Percentiles rank a stretch among this genome's conserved stretches.
Evolutionary conservation across 2,329 filamentous ascomycete species (phyloP).

Genomic region (Phialophora chinensis): DNA sequence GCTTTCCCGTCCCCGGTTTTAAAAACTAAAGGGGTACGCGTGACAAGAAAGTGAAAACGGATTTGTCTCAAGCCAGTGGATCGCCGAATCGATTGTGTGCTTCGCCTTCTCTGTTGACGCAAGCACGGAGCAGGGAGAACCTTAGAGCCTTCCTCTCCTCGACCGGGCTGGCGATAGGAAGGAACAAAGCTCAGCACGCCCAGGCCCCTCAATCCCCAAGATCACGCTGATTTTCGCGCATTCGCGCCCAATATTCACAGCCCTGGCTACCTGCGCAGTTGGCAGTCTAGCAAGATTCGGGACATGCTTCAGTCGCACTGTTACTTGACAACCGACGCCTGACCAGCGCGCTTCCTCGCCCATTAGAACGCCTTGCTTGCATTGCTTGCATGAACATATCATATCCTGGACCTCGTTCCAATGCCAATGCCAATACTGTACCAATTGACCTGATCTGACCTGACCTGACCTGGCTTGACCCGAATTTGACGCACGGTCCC

Average conservation of each 20-base stretch:
- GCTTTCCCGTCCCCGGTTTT: background rate
- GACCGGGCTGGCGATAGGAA: background rate
- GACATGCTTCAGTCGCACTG: background rate
- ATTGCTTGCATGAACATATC: background rate
- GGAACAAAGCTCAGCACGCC: background rate
- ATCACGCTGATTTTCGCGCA: background rate
- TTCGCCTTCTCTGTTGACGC: background rate
- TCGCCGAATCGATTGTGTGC: background rate
- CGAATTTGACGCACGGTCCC: slow-evolving; percentile 7
- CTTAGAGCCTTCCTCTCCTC: background rate
- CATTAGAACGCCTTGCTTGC: background rate
- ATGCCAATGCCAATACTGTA: background rate
- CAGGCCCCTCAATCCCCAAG: too few relatives aligned
- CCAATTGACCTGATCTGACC: background rate
- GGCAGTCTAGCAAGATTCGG: background rate
- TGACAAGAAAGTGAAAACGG: background rate
- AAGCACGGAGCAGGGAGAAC: background rate
- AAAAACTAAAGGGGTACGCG: background rate
- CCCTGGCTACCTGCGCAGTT: background rate
- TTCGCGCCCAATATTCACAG: background rate
- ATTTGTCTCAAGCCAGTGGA: background rate
- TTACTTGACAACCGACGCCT: background rate
- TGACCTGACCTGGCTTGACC: background rate
- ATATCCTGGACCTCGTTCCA: background rate
- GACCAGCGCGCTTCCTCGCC: background rate